Percentiles rank a stretch among this genome's conserved stretches.
Conservation (phyloP, 306 rosid genomes). For the Vicia villosa region DNA sequence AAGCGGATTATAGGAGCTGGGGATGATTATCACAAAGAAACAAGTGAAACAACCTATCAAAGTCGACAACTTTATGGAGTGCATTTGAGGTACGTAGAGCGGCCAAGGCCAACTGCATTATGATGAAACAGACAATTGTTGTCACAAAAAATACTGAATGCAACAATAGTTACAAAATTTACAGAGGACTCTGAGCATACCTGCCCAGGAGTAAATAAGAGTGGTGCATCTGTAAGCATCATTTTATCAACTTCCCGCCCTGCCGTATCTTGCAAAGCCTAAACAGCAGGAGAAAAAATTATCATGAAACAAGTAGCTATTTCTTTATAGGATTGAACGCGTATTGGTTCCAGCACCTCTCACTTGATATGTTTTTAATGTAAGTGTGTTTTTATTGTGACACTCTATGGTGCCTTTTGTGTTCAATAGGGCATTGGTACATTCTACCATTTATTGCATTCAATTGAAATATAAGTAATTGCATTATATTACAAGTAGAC, state of each 20-base stretch:
- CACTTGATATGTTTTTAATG: neutral
- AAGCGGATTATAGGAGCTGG: neutral
- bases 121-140: slow-evolving; percentile 35
- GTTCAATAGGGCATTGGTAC: neutral
- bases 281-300: slow-evolving; percentile 31
- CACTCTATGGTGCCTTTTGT: neutral
- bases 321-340: neutral
- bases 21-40: slow-evolving; percentile 13
- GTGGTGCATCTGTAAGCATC: slow-evolving; percentile 97
- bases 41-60: slow-evolving; percentile 55
- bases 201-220: slow-evolving; percentile 95
- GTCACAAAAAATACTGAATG: slow-evolving; percentile 11
- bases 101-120: slow-evolving; percentile 79
- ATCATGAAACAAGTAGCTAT: slow-evolving; percentile 16
- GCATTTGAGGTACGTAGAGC: slow-evolving; percentile 72
- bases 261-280: slow-evolving; percentile 64
- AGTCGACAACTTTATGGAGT: slow-evolving; percentile 63
- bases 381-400: neutral
- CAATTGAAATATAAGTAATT: neutral
- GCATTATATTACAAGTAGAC: neutral
- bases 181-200: slow-evolving; percentile 40
- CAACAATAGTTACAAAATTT: slow-evolving; percentile 9
- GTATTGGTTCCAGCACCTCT: neutral
- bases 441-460: neutral
- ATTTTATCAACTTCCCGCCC: slow-evolving; percentile 75